Base-by-base conservation (phyloP, 2,329 filamentous ascomycete species). In the Mycocentrospora acerina region DNA sequence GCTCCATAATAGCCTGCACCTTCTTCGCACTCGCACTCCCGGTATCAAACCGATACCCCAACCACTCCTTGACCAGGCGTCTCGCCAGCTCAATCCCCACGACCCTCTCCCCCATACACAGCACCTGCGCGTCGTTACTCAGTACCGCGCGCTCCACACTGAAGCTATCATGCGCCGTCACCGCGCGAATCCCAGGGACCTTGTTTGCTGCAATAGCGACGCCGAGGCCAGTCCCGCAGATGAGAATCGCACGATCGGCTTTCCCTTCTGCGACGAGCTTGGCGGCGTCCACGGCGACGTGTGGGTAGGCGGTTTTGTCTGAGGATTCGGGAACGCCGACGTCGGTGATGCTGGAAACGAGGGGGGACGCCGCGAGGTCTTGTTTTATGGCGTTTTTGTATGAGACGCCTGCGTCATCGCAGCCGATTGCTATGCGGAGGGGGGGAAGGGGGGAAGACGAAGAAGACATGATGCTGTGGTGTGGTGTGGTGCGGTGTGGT, bases 121-220 rank as follows among this genome's bases (percentile, higher is more conserved):
- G 71, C 22, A 94, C 88, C 70, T 95, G 88, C 3, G 88, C 87
- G 64, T 94, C 84, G 67, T 94, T 94, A 71, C 85, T 89, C 58
- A 91, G 70, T 9, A 94, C 79, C 14, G 85, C 82, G 33, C 88
- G 73, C 76, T 94, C 88, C 5, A 94, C 87, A 39, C 79, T 84
- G 73, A 90, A 95, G 51, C 82, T 84, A 64, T 94, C 89, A 66
- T 95, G 89, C 1, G 89, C 89, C 4, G 88, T 94, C 13, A 94
- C 89, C n/a, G 89, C 89, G 16, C 88, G 76, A 45, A 94, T 81
- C 5, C 88, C 88, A 40, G 82, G 84, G 49, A 94, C 82, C 68
- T 94, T 94, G 76, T 94, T 94, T 51, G 89, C 89, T n/a, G 81
- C 73, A 62, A 94, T 94, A 55, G 89, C 88, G 7, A 95, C 89